Base-by-base conservation (phyloP, 305 asterid species). In the Fraxinus floribunda region DNA sequence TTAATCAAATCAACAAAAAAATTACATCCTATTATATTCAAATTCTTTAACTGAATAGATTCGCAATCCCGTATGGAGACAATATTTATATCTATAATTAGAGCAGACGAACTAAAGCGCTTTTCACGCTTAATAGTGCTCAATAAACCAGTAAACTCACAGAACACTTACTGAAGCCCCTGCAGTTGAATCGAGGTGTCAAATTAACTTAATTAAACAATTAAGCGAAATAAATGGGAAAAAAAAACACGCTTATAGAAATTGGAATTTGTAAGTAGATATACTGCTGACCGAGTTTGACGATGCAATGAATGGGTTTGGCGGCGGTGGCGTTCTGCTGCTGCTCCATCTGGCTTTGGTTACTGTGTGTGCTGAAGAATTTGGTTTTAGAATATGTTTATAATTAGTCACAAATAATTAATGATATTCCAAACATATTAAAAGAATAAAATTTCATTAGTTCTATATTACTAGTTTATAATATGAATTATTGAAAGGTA, bases 241-340 rank as follows among this genome's bases (percentile, higher is more conserved):
- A 32, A 22, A 22, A 57, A 24, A 66, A 26, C 32, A 20, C 34
- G 1, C 36, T 24, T 24, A 22, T 66, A 66, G 36, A 66, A 66
- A 26, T 66, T 11, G 74, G 35, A 10, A 70, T 30, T 26, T 30
- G 22, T 5, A 70, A 70, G 36, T 68, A 68, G 75, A 70, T 29
- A 30, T 4, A 70, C 75, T 70, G 41, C 75, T 70, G 41, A 70
- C 99, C 99, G 55, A 95, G 93, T 90, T 95, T 95, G 90, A 94
- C 96, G 88, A 94, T 93, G 90, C 97, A 95, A 81, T 88, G 94
- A 76, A 93, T 87, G 41, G 88, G 92, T 3, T 85, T 86, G 32
- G 81, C 32, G 66, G 86, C 64, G 80, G 83, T 16, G 39, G 86
- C 8, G 71, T 80, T 9, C 78, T 79, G 80, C 41, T 79, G 88